Evolutionary conservation across 2,329 filamentous ascomycete genomes (phyloP).

Genomic region (Metarhizium anisopliae): DNA sequence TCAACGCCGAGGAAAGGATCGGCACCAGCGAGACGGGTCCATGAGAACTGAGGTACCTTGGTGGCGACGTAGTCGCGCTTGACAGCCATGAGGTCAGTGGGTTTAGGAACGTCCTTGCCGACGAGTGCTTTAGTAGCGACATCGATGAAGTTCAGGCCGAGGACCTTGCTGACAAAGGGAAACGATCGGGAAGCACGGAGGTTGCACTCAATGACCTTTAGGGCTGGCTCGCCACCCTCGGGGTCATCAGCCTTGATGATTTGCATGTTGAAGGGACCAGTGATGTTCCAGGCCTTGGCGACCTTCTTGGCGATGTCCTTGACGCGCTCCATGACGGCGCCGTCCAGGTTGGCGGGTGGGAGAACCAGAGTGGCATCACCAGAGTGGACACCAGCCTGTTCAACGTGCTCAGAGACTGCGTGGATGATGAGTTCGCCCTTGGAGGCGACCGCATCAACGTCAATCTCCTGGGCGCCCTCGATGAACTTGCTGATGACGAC

Average conservation of each 20-base stretch:
- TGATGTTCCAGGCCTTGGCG: slow-evolving; percentile 93
- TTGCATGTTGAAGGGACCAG: slow-evolving; percentile 99
- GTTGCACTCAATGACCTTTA: slow-evolving; percentile 98
- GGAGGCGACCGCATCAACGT: slow-evolving; percentile 87
- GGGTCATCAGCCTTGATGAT: slow-evolving; percentile 87
- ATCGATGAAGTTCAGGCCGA: slow-evolving; percentile 95
- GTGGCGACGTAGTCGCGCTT: slow-evolving; percentile 91
- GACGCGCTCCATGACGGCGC: slow-evolving; percentile 69
- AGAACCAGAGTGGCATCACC: slow-evolving; percentile 93
- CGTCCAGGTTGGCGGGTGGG: slow-evolving; percentile 72
- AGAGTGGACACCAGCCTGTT: slow-evolving; percentile 96
- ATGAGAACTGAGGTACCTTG: slow-evolving; percentile 98
- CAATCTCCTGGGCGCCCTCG: slow-evolving; percentile 91
- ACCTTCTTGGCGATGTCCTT: slow-evolving; percentile 97
- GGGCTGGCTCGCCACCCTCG: slow-evolving; percentile 62
- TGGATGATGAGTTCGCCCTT: slow-evolving; percentile 82
- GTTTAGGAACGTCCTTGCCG: slow-evolving; percentile 73
- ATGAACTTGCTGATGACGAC: slow-evolving; percentile 99
- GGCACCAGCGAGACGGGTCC: slow-evolving; percentile 93
- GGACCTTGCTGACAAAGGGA: slow-evolving; percentile 95
- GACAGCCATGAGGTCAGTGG: slow-evolving; percentile 77
- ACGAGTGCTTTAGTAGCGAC: slow-evolving; percentile 88
- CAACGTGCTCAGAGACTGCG: slow-evolving; percentile 90
- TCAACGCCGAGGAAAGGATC: slow-evolving; percentile 97
- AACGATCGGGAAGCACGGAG: slow-evolving; percentile 94